A percentile compares a stretch with the other conserved stretches of the same genome.
Conservation (phyloP, 306 rosid species). For the Fagus crenata region DNA sequence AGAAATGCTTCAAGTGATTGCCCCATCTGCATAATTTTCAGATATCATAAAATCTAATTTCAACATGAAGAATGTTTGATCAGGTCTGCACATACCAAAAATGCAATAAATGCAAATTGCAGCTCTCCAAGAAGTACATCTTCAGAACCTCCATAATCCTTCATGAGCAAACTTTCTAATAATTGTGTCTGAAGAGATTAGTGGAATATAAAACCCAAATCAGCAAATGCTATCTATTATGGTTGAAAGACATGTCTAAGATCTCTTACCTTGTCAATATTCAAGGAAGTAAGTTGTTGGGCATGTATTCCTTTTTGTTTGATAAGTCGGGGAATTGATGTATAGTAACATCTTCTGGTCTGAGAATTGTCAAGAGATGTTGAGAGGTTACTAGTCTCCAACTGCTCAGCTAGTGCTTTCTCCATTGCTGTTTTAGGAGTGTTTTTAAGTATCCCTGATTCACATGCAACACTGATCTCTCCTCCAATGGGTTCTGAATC, state of each 20-base stretch:
- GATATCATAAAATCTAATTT: conserved; percentile 26
- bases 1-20: conserved; percentile 92
- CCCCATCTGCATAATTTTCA: conserved; percentile 69
- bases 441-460: conserved; percentile 46
- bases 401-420: conserved; percentile 63
- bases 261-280: conserved; percentile 79
- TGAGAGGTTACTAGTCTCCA: conserved; percentile 52
- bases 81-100: conserved; percentile 54
- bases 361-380: conserved; percentile 44
- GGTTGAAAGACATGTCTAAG: neutral
- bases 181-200: conserved; percentile 61
- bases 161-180: conserved; percentile 62
- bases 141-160: conserved; percentile 82
- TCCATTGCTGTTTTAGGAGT: conserved; percentile 54
- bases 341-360: conserved; percentile 78
- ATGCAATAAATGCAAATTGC: conserved; percentile 81
- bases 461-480: conserved; percentile 69
- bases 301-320: conserved; percentile 68
- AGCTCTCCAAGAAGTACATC: conserved; percentile 83
- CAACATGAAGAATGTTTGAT: conserved; percentile 10
- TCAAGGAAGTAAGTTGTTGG: conserved; percentile 80
- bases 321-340: conserved; percentile 74
- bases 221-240: conserved; percentile 10
- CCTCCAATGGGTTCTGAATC: conserved; percentile 88
- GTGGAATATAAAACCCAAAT: conserved; percentile 25